phyloP scores from a whole-genome alignment of 768 basidiomycete species.

The Suillus plorans region DNA sequence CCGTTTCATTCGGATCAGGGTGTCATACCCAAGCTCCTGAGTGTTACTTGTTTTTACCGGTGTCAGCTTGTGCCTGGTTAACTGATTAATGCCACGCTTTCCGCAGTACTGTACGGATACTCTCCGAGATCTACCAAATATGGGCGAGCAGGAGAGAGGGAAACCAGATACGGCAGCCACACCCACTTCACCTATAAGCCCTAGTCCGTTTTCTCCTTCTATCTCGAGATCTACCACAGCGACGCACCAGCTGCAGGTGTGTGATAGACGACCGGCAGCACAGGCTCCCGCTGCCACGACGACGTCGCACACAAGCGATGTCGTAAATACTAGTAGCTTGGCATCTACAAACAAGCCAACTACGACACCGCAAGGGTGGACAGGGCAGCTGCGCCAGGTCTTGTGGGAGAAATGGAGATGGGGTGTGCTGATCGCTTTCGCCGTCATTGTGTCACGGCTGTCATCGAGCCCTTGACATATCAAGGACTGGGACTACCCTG shows the following conservation, averaged over 20 bases:
- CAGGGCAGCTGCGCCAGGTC: slow-evolving; percentile 61
- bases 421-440: slow-evolving; percentile 75
- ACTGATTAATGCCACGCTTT: slow-evolving; percentile 20
- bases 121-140: slow-evolving; percentile 83
- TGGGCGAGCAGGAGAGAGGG: slow-evolving; percentile 80
- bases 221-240: slow-evolving; percentile 20
- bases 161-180: slow-evolving; percentile 34
- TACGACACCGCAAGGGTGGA: slow-evolving; percentile 48
- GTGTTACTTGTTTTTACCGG: slow-evolving; percentile 16
- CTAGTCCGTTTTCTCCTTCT: slow-evolving; percentile 16
- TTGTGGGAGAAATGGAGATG: slow-evolving; percentile 86
- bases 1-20: slow-evolving; percentile 13
- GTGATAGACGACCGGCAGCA: slow-evolving; percentile 21
- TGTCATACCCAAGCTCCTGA: slow-evolving; percentile 14
- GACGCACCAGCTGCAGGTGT: slow-evolving; percentile 21
- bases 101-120: slow-evolving; percentile 66
- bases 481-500: background rate
- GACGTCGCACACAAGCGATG: slow-evolving; percentile 12
- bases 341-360: slow-evolving; percentile 29
- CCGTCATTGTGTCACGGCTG: slow-evolving; percentile 74
- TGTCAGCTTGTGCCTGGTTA: slow-evolving; percentile 13
- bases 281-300: slow-evolving; percentile 15
- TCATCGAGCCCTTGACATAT: slow-evolving; percentile 47
- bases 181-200: slow-evolving; percentile 23
- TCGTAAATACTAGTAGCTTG: slow-evolving; percentile 10